These are phyloP conservation scores for Podosphaera fusca DNA, from an alignment of 2,329 filamentous ascomycete genomes.

Conservation along the genomic window DNA sequence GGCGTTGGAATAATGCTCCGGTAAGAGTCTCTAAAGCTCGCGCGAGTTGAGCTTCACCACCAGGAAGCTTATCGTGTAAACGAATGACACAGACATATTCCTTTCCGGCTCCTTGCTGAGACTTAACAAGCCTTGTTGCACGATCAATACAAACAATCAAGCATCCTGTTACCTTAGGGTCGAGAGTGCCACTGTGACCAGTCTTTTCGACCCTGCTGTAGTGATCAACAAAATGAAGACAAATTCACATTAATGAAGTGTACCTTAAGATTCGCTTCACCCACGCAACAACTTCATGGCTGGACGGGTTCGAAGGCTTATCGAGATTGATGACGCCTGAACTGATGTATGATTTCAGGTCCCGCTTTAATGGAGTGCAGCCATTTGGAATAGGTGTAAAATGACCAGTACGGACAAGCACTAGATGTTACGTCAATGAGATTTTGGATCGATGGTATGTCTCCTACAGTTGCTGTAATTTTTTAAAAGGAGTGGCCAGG, in stretches of 20 bases:
- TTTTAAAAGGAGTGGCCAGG: conserved; percentile 84
- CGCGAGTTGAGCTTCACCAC: conserved; percentile 78
- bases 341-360: conserved; percentile 90
- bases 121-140: conserved; percentile 93
- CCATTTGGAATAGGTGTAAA: conserved; percentile 93
- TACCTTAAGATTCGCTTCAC: conserved; percentile 91
- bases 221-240: conserved; percentile 3
- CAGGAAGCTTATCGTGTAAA: conserved; percentile 84
- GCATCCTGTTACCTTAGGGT: conserved; percentile 93
- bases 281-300: conserved; percentile 98
- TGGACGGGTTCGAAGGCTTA: conserved; percentile 92
- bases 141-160: conserved; percentile 91
- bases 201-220: conserved; percentile 67
- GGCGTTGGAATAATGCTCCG: conserved; percentile 89
- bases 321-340: conserved; percentile 97
- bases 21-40: conserved; percentile 89
- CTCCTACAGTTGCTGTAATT: conserved; percentile 82
- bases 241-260: background rate
- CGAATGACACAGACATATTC: conserved; percentile 94
- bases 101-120: conserved; percentile 95
- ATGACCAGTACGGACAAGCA: conserved; percentile 81
- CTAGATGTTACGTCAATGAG: conserved; percentile 22
- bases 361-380: conserved; percentile 74
- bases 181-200: conserved; percentile 91
- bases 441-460: background rate